Percentiles rank a stretch among this genome's conserved stretches.
Evolutionary conservation across 1,284 basidiomycete species (phyloP).

Genomic region (Leccinum variabile): DNA sequence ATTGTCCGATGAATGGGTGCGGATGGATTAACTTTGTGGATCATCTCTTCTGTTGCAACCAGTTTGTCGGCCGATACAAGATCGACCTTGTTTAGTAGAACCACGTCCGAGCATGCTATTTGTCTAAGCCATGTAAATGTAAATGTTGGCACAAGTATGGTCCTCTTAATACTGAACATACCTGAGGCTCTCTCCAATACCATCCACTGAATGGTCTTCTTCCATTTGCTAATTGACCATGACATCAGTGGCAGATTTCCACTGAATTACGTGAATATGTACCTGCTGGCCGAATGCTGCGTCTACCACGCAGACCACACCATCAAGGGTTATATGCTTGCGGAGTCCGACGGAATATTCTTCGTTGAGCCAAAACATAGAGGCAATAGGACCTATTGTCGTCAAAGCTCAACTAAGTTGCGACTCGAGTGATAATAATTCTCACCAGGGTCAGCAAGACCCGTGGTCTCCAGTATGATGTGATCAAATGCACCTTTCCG

Average conservation of each 20-base stretch:
- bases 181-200: conserved; percentile 77
- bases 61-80: conserved; percentile 51
- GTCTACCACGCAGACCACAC: conserved; percentile 90
- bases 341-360: conserved; percentile 74
- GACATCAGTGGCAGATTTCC: conserved; percentile 10
- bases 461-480: conserved; percentile 91
- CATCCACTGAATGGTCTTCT: conserved; percentile 66
- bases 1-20: conserved; percentile 72
- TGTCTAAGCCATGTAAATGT: conserved; percentile 54
- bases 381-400: conserved; percentile 68
- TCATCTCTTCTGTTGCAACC: conserved; percentile 51
- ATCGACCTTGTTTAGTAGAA: conserved; percentile 87
- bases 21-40: conserved; percentile 76
- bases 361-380: conserved; percentile 92
- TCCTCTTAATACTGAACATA: conserved; percentile 34
- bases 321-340: conserved; percentile 77
- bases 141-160: not conserved
- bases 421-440: conserved; percentile 1
- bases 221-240: conserved; percentile 71
- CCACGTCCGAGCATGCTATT: conserved; percentile 87
- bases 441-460: conserved; percentile 86
- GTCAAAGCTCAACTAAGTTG: conserved; percentile 1
- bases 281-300: conserved; percentile 83
- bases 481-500: conserved; percentile 87
- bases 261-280: conserved; percentile 14